Percentiles rank a stretch among this genome's conserved stretches.
phyloP scores from a whole-genome alignment of 352 stramenopile genomes.

The Phytophthora pini region DNA sequence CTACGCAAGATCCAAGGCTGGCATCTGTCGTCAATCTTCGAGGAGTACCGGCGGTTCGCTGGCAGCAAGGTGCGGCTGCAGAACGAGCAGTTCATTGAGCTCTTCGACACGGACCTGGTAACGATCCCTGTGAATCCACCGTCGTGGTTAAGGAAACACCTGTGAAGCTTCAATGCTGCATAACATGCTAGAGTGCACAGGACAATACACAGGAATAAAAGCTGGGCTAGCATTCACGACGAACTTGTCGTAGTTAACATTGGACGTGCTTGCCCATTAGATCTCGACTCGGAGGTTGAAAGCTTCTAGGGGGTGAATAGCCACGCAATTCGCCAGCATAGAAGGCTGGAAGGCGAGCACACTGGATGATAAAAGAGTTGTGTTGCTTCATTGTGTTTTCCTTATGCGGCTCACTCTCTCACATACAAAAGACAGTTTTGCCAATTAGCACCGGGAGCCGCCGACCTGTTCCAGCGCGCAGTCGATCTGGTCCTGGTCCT shows the following conservation, averaged over 20 bases:
- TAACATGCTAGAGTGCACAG: constrained; percentile 1
- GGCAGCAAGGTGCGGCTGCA: constrained; percentile 91
- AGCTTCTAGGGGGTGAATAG: not conserved
- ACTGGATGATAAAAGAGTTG: constrained; percentile 8
- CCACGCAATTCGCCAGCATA: constrained; percentile 5
- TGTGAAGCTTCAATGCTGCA: constrained; percentile 24
- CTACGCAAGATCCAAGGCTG: constrained; percentile 94
- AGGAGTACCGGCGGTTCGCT: constrained; percentile 93
- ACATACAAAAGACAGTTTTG: constrained; percentile 20
- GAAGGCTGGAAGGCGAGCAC: not conserved
- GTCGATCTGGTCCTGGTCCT: constrained; percentile 99
- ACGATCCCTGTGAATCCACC: constrained; percentile 81
- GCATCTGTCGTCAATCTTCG: constrained; percentile 94
- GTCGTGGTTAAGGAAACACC: constrained; percentile 74
- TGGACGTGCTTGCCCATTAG: constrained; percentile 1
- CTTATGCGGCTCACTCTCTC: constrained; percentile 10
- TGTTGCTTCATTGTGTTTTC: constrained; percentile 4
- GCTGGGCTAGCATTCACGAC: constrained; percentile 33
- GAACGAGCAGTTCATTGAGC: constrained; percentile 95
- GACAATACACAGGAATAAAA: constrained; percentile 10
- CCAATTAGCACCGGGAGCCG: constrained; percentile 52
- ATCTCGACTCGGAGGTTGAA: not conserved
- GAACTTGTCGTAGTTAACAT: constrained; percentile 12
- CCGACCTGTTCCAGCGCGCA: constrained; percentile 93
- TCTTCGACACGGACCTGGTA: constrained; percentile 95